Evolutionary conservation across 768 basidiomycete genomes (phyloP).

Genomic region (Mycena polygramma): DNA sequence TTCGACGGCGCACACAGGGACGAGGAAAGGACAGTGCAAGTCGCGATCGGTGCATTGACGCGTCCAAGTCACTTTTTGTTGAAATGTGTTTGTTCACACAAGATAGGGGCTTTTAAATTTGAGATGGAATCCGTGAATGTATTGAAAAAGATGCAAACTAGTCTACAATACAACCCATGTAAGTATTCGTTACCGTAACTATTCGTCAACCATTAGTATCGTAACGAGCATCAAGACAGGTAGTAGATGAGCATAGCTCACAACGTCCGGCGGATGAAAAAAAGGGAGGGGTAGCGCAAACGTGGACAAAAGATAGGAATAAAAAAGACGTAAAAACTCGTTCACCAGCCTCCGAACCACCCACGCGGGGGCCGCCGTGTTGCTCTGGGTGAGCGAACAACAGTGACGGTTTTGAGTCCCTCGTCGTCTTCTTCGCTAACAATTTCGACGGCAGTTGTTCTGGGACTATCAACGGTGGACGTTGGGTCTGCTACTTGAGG

Average conservation of each 20-base stretch:
- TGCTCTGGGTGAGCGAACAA: constrained; percentile 59
- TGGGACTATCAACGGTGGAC: constrained; percentile 71
- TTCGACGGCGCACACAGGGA: constrained; percentile 17
- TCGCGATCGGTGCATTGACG: constrained; percentile 28
- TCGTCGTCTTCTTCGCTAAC: constrained; percentile 72
- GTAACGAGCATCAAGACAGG: constrained; percentile 34
- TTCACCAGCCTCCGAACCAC: constrained; percentile 74
- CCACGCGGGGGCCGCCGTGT: constrained; percentile 65
- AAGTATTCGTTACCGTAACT: constrained; percentile 25
- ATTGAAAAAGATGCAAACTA: constrained; percentile 32
- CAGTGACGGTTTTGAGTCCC: constrained; percentile 53
- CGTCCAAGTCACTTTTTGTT: constrained; percentile 25
- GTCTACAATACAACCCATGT: constrained; percentile 33
- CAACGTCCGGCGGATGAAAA: constrained; percentile 36
- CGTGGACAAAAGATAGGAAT: constrained; percentile 48
- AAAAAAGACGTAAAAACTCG: constrained; percentile 45
- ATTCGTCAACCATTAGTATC: constrained; percentile 39
- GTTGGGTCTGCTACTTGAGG: constrained; percentile 74
- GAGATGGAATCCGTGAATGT: constrained; percentile 20
- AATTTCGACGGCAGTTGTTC: constrained; percentile 80
- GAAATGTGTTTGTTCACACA: background rate
- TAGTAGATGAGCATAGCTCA: constrained; percentile 36
- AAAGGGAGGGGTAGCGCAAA: constrained; percentile 30
- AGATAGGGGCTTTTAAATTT: background rate
- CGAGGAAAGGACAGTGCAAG: constrained; percentile 22